Base-by-base conservation (phyloP, 192 early-diverging fungal species). In the Backusella tarrabulga region DNA sequence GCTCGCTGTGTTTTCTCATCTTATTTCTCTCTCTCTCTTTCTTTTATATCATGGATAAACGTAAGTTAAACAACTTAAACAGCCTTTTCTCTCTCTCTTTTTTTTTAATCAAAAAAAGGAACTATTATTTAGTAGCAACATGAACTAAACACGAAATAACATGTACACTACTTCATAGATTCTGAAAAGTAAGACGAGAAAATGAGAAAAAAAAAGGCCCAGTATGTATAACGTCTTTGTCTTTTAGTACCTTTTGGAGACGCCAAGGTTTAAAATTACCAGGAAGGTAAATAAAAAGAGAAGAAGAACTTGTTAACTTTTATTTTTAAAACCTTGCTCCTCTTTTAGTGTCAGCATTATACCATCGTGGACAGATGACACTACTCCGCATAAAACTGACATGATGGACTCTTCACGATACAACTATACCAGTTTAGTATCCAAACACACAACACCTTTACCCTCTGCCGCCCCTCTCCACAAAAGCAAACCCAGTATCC, bases 331-430 rank as follows among this genome's bases (percentile, higher is more conserved):
- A n/a, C 4, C 46, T 4, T 44, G 38, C 46, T 50, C 17, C 46
- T 50, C 46, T n/a, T n/a, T 17, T 19, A 63, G 56, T 14, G 56
- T 63, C 56, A 63, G 56, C 8, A 26, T 63, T 63, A 63, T 63
- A 63, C 56, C 56, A 9, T 63, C 56, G 11, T 63, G 56, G 56
- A 11, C 21, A 63, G 56, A 63, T 29, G 26, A 29, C 56, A 14
- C 21, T n/a, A 17, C 6, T 26, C 56, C 11, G 56, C 56, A 63
- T 63, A 63, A 63, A 29, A 23, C 23, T 29, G 56, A 63, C 26
- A 63, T 29, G 56, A 77, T 86, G 4, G 79, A 85, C 74, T 86
- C 84, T 36, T 84, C 80, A 17, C 82, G 86, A 46, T 86, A 90
- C 67, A 83, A 85, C 34, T 88, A 84, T 74, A 81, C 80, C 3